phyloP scores from a whole-genome alignment of 139 green algal species.

The Chlamydomonas schloesseri region DNA sequence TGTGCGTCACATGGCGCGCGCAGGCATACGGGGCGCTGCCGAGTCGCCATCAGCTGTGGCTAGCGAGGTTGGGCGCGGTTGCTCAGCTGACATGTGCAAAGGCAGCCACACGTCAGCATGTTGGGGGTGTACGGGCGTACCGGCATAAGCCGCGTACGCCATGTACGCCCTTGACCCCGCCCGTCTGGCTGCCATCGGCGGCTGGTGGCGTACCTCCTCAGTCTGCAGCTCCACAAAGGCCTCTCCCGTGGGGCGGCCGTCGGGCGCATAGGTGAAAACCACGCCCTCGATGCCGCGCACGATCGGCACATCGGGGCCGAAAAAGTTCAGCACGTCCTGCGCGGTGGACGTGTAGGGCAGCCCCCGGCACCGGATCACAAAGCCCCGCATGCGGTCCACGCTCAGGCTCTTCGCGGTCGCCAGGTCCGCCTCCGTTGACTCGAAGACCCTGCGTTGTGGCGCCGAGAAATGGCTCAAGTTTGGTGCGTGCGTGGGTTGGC shows the following conservation, averaged over 20 bases:
- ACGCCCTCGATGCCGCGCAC: constrained; percentile 72
- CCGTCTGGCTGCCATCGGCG: no score
- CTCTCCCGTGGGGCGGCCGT: constrained; percentile 88
- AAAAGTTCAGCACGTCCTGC: constrained; percentile 68
- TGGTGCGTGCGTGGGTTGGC: no score
- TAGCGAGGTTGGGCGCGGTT: no score
- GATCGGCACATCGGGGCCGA: constrained; percentile 71
- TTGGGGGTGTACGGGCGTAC: no score
- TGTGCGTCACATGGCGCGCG: no score
- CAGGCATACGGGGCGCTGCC: no score
- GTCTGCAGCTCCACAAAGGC: constrained; percentile 85
- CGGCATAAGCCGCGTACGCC: no score
- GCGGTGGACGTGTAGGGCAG: constrained; percentile 85
- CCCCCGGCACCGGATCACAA: constrained; percentile 84
- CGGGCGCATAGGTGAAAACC: constrained; percentile 74
- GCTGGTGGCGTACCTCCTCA: constrained; percentile 54
- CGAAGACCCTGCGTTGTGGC: constrained; percentile 63
- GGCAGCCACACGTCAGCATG: no score
- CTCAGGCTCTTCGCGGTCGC: constrained; percentile 47
- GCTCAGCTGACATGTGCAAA: no score
- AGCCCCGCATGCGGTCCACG: constrained; percentile 52
- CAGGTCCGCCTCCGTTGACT: constrained; percentile 71
- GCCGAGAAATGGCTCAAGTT: no score
- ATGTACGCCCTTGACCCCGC: no score
- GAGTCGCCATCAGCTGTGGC: no score